These are phyloP conservation scores for Komagataella phaffii DNA, from an alignment of 805 yeast species.

Conservation along the genomic window DNA sequence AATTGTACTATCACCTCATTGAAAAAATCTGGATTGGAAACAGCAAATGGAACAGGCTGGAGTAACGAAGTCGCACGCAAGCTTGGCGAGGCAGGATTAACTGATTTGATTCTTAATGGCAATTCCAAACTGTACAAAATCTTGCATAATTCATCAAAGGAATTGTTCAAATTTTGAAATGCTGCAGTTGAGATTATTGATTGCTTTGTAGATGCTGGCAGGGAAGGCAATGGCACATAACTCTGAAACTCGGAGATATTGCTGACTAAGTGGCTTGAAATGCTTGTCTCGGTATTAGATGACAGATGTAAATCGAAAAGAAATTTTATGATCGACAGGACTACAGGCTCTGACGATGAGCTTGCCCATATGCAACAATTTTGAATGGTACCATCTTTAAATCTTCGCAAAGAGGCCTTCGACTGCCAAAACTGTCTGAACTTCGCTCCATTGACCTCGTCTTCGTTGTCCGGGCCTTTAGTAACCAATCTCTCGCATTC, in stretches of 20 bases:
- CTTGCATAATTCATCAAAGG: constrained; percentile 40
- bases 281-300: constrained; percentile 23
- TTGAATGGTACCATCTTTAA: constrained; percentile 81
- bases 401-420: constrained; percentile 74
- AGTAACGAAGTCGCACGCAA: constrained; percentile 65
- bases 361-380: constrained; percentile 85
- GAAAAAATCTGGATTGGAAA: constrained; percentile 63
- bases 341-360: constrained; percentile 44
- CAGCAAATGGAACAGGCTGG: constrained; percentile 75
- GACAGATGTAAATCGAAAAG: constrained; percentile 49
- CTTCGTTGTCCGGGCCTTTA: constrained; percentile 67
- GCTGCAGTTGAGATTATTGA: constrained; percentile 26
- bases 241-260: constrained; percentile 29
- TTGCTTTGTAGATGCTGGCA: constrained; percentile 43
- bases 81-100: constrained; percentile 62
- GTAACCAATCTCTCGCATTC: constrained; percentile 76
- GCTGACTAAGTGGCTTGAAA: constrained; percentile 12
- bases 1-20: constrained; percentile 76
- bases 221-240: constrained; percentile 44
- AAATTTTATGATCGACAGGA: constrained; percentile 49
- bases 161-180: constrained; percentile 28
- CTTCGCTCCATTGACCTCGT: constrained; percentile 38
- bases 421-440: constrained; percentile 87
- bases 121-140: constrained; percentile 33
- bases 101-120: constrained; percentile 61